phyloP scores from a whole-genome alignment of 257 asterid species.

The Solanum virginianum region DNA sequence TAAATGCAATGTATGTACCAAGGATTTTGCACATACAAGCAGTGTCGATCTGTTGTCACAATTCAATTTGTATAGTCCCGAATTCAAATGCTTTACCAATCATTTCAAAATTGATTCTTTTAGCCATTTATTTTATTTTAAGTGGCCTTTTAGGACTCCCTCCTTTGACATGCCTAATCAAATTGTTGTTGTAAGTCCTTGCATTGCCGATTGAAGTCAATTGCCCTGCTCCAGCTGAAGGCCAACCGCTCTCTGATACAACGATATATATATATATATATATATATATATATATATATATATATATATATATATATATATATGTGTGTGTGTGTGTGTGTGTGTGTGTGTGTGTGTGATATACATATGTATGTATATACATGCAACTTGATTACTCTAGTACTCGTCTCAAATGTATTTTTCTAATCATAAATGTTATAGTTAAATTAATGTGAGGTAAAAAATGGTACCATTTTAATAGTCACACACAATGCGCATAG shows the following conservation, averaged over 20 bases:
- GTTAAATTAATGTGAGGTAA: background rate
- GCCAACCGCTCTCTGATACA: constrained; percentile 37
- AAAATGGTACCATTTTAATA: background rate
- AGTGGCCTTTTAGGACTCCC: constrained; percentile 21
- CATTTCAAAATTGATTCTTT: background rate
- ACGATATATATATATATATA: no score
- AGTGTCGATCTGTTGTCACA: background rate
- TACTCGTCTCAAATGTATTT: background rate
- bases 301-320: background rate
- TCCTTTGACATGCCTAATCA: constrained; percentile 7
- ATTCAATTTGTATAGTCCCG: background rate
- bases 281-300: no score
- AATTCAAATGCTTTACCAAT: background rate
- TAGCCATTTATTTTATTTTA: background rate
- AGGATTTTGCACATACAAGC: background rate
- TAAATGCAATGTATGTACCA: background rate
- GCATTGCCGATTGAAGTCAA: constrained; percentile 13
- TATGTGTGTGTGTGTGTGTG: background rate
- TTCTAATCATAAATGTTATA: background rate
- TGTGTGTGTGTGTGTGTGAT: rapidly evolving
- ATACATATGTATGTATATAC: no score
- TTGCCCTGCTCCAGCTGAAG: constrained; percentile 18
- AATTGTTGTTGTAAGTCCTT: constrained; percentile 10
- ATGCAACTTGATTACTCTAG: no score
- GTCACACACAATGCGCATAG: background rate